Base-by-base conservation (phyloP, 768 basidiomycete genomes). In the Auricularia cornea region DNA sequence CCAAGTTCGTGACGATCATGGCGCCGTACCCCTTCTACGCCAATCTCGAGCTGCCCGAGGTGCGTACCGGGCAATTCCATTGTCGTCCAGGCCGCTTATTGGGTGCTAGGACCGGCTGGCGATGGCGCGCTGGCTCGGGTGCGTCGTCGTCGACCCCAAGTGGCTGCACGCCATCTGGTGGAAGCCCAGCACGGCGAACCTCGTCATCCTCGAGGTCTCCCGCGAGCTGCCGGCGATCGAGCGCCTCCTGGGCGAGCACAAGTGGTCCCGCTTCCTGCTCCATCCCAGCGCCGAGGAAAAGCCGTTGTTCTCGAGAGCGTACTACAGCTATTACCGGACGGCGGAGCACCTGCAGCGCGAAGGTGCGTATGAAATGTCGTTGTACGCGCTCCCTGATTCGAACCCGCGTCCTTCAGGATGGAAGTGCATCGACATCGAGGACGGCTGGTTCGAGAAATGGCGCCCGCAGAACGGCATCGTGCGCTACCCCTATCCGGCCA, bases 21-120 rank as follows among this genome's bases (percentile, higher is more conserved):
- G 73, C 80, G 38, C 81, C 83, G 3, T 84, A 79, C 66, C 83
- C 83, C 0, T 71, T 79, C 54, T 77, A 81, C 67, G 77, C 77
- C 3, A 78, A 82, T 66, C 81, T 77, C 77, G 76, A 79, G 61
- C 63, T 79, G 3, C 66, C 71, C 4, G 67, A 70, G 4, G 79
- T 82, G 38, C 72, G 74, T 35, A 66, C 71, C 41, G 20, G 51
- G 48, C 48, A 52, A 18, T 28, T 28, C 11, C 20, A 6, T 52
- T 52, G n/a, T 6, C 11, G 6, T 51, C 26, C 48, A n/a, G 10
- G 11, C 26, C 48, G 20, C 51, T n/a, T 20, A 52, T 8, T 52
- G 10, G 3, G 14, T 35, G 8, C 10, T 35, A 52, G 51, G 51
- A 52, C 28, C 51, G 28, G 28, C n/a, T 52, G n/a, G 51, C 20